These are phyloP conservation scores for Salix suchowensis DNA, from an alignment of 345 rosid species.

Conservation along the genomic window DNA sequence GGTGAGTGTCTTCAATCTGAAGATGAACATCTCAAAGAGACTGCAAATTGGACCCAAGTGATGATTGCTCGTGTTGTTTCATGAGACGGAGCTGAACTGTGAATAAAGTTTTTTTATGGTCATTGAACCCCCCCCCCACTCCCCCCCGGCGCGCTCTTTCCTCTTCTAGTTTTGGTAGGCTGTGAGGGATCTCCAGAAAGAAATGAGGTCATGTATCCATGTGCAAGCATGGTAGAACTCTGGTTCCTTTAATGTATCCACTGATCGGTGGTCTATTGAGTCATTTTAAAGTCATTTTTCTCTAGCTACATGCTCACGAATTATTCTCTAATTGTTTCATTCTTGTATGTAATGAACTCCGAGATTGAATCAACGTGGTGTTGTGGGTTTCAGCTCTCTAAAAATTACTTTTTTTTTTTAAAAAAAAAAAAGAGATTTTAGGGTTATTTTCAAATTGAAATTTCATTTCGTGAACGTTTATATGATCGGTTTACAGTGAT, in stretches of 20 bases:
- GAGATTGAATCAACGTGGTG: too few species aligned
- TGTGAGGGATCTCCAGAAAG: constrained; percentile 12
- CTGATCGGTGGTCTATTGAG: constrained; percentile 35
- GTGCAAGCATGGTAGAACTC: constrained; percentile 10
- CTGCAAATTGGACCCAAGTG: constrained; percentile 81
- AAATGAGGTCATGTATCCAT: constrained; percentile 15
- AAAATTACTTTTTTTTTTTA: too few species aligned
- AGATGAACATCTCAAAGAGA: constrained; percentile 78
- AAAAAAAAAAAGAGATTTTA: too few species aligned
- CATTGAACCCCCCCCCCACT: neutral
- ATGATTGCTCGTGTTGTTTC: constrained; percentile 80
- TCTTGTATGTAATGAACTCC: too few species aligned
- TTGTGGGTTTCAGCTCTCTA: too few species aligned
- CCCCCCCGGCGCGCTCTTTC: neutral
- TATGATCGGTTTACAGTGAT: too few species aligned
- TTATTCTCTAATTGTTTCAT: too few species aligned
- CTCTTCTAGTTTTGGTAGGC: constrained; percentile 18
- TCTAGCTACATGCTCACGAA: too few species aligned
- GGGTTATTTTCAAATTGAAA: too few species aligned
- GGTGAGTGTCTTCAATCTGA: constrained; percentile 77
- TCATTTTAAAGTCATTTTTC: constrained; percentile 7
- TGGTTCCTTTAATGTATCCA: constrained; percentile 29
- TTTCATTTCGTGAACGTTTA: too few species aligned
- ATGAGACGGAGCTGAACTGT: constrained; percentile 15
- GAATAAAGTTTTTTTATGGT: neutral